A percentile compares a stretch with the other conserved stretches of the same genome.
These are phyloP conservation scores for Arabidopsis lyrata DNA, from an alignment of 441 rosid genomes.

Conservation along the genomic window DNA sequence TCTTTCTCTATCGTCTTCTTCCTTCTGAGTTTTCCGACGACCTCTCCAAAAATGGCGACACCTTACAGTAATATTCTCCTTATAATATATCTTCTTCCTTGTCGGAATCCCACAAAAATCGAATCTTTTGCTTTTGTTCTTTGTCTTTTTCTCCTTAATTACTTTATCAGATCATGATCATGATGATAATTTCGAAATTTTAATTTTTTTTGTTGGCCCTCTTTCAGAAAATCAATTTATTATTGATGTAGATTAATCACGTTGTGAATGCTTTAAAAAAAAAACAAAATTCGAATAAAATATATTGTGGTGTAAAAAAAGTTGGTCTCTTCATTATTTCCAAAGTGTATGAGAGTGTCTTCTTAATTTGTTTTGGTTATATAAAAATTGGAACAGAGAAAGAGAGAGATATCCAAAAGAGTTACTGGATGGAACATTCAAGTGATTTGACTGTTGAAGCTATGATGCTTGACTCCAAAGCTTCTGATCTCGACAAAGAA, in stretches of 20 bases:
- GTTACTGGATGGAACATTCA: conserved; percentile 86
- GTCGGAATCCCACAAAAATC: not conserved
- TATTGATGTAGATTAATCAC: not conserved
- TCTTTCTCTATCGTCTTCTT: conserved; percentile 28
- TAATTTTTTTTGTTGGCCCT: conserved; percentile 20
- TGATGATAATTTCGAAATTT: no score
- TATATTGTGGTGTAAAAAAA: not conserved
- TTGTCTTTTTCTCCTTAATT: conserved; percentile 24
- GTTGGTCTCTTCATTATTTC: conserved; percentile 34
- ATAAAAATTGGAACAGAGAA: conserved; percentile 41
- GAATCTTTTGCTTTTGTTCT: conserved; percentile 27
- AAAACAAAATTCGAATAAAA: no score
- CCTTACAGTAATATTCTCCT: not conserved
- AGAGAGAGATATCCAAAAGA: conserved; percentile 78
- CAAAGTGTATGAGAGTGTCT: conserved; percentile 21
- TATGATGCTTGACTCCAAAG: conserved; percentile 97
- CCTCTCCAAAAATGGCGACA: conserved; percentile 30
- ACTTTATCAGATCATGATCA: not conserved
- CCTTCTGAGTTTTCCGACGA: conserved; percentile 30
- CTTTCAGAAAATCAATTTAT: conserved; percentile 5
- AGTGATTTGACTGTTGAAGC: conserved; percentile 78
- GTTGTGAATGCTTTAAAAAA: not conserved
- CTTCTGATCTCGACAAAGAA: conserved; percentile 94
- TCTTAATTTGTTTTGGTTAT: conserved; percentile 3
- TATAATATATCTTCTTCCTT: not conserved